Base-by-base conservation (phyloP, 2,329 filamentous ascomycete species). In the Endothia cerciana region DNA sequence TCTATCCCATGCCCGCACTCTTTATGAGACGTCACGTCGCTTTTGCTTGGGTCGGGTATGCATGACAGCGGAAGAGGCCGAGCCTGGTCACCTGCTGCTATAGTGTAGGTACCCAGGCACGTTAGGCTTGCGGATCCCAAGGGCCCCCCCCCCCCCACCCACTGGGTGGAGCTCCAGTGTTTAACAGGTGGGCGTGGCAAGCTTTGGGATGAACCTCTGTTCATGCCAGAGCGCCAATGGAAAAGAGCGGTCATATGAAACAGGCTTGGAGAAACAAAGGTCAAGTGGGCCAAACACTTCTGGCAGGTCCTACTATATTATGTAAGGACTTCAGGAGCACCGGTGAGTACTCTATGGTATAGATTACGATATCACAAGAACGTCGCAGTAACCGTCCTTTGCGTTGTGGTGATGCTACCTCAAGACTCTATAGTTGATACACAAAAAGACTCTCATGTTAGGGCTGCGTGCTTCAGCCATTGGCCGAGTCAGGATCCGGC, bases 21-120 rank as follows among this genome's bases (percentile, higher is more conserved):
- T 51, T 28, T 51, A 22, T 51, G 47, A 51, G 47, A 51, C 47
- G 22, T 51, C 47, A 51, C 47, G 22, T 17, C 47, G 13, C n/a
- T 22, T 28, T 5, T 51, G 5, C 47, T 13, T 15, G 7, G 13
- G 4, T 51, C n/a, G 22, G 45, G 45, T 49, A 49, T 22, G 45
- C 15, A 4, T 15, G 45, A 30, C 22, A 49, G 22, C 47, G 47
- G 47, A 30, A 51, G 47, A 51, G 47, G 25, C 47, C 47, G 47
- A 51, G 28, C 47, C 47, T 51, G 6, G 47, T 51, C 28, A 15
- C 15, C 13, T 15, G 41, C n/a, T 6, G 8, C 22, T 49, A 22
- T 22, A 49, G 45, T 49, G 47, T 22, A 28, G 47, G 15, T 30
- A 51, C 45, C 4, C 15, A 2, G 45, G 45, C 4, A 28, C 47